Conservation (phyloP, 73 alveolate species). For the Paramecium biaurelia region DNA sequence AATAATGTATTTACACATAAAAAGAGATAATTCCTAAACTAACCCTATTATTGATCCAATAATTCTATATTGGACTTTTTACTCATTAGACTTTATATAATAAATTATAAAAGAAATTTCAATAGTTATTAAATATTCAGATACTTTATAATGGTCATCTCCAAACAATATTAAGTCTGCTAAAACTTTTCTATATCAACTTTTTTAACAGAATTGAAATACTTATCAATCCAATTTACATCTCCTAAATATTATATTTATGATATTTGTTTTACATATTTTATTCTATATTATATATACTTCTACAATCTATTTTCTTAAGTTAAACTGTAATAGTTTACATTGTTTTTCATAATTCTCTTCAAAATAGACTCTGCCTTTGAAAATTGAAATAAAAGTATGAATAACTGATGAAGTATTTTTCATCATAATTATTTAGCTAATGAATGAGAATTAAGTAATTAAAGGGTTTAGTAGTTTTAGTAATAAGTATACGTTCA, state of each 20-base stretch:
- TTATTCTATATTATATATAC: no score
- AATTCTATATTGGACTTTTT: background rate
- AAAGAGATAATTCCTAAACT: background rate
- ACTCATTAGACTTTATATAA: background rate
- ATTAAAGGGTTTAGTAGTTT: background rate
- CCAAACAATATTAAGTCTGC: no score
- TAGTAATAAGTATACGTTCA: background rate
- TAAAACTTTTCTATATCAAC: no score
- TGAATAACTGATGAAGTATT: background rate
- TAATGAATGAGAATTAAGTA: background rate
- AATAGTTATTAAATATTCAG: no score
- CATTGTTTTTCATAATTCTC: background rate
- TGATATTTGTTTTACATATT: no score
- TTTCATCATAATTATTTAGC: background rate
- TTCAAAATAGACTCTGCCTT: background rate
- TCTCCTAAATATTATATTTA: no score
- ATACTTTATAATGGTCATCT: no score
- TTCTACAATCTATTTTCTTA: no score
- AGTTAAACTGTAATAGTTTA: no score
- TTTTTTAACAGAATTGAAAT: no score
- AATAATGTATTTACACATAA: background rate
- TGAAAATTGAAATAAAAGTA: background rate
- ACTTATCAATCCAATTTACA: no score
- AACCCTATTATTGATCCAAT: background rate
- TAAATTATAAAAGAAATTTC: no score